A percentile compares a stretch with the other conserved stretches of the same genome.
These are phyloP conservation scores for Angomonas deanei DNA, from an alignment of 208 protist genomes.

Conservation along the genomic window DNA sequence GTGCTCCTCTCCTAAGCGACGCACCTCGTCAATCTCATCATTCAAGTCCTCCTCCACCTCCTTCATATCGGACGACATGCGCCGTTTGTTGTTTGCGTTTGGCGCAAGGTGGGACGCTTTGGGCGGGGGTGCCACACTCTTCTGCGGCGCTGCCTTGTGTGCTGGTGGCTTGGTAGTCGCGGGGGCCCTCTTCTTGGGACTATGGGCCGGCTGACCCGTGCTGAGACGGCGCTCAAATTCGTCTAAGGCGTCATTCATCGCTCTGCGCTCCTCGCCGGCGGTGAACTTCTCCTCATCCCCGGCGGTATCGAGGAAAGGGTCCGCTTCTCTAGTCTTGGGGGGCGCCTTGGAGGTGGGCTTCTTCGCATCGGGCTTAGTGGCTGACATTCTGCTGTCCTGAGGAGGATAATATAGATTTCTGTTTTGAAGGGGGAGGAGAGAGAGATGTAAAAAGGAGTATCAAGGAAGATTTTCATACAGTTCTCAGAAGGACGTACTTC, in stretches of 20 bases:
- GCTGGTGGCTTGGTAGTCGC: background rate
- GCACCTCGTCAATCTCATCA: background rate
- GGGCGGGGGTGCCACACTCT: background rate
- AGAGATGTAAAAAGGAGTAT: constrained; percentile 7
- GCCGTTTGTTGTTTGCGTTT: background rate
- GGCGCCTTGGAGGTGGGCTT: background rate
- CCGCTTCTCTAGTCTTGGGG: background rate
- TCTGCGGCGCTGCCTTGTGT: too few species aligned
- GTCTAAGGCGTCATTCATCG: background rate
- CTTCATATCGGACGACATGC: background rate
- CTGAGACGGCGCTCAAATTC: constrained; percentile 2
- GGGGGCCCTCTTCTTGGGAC: background rate
- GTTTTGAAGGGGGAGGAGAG: background rate
- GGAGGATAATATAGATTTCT: too few species aligned
- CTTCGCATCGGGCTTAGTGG: too few species aligned
- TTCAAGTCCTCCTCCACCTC: background rate
- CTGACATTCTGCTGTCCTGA: too few species aligned
- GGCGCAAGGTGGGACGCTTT: background rate
- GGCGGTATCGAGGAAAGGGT: background rate
- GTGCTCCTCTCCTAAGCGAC: background rate
- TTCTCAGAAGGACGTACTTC: too few species aligned
- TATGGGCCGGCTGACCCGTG: background rate
- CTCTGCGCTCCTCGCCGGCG: background rate
- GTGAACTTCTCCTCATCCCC: background rate
- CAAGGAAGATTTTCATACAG: constrained; percentile 2